Conservation (phyloP, 768 basidiomycete genomes). For the Serendipita sp. region DNA sequence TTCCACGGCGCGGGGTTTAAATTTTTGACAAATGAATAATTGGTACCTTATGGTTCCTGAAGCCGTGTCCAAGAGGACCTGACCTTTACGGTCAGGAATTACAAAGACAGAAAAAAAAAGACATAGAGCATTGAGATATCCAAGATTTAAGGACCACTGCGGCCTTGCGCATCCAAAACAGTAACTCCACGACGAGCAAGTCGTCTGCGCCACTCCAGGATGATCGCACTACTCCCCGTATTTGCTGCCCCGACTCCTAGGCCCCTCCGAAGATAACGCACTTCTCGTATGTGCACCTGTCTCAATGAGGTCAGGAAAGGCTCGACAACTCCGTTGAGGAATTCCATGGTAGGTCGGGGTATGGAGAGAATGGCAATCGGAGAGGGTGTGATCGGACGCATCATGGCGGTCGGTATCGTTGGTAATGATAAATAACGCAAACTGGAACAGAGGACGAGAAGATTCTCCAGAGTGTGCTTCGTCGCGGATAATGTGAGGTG, state of each 20-base stretch:
- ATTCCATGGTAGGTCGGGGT: slow-evolving; percentile 49
- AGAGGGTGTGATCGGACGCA: slow-evolving; percentile 19
- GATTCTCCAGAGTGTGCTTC: neutral
- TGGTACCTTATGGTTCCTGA: too few relatives aligned
- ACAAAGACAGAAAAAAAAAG: neutral
- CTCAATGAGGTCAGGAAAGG: slow-evolving; percentile 34
- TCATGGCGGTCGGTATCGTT: slow-evolving; percentile 37
- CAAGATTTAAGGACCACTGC: neutral
- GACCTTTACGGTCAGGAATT: neutral
- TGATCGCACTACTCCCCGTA: slow-evolving; percentile 67
- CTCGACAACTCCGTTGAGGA: slow-evolving; percentile 36
- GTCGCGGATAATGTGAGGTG: neutral
- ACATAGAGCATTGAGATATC: neutral
- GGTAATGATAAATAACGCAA: slow-evolving; percentile 61
- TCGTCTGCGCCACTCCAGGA: slow-evolving; percentile 54
- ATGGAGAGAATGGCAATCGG: slow-evolving; percentile 52
- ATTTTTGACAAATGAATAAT: too few relatives aligned
- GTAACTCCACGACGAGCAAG: slow-evolving; percentile 40
- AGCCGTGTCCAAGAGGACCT: too few relatives aligned
- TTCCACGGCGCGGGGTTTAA: too few relatives aligned
- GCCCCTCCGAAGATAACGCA: slow-evolving; percentile 56
- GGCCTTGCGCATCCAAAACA: slow-evolving; percentile 36
- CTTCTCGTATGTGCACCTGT: slow-evolving; percentile 44
- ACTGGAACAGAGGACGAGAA: slow-evolving; percentile 34
- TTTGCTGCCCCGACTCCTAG: slow-evolving; percentile 47